Evolutionary conservation across 2,329 filamentous ascomycete genomes (phyloP).

Genomic region (Aspergillus sojae): DNA sequence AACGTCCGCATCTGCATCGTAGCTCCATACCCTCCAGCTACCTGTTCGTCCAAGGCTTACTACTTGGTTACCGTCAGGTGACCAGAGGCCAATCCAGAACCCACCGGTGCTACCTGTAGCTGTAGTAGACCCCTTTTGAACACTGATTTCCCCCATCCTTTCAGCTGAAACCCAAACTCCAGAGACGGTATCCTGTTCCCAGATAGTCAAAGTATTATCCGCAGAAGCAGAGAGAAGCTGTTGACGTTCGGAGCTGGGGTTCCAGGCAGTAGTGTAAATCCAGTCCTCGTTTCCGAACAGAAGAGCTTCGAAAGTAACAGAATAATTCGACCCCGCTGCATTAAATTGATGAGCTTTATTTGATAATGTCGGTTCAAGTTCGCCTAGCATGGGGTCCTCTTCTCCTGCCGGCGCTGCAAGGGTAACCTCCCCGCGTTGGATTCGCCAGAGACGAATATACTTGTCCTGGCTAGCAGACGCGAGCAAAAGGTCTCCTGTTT

Average conservation of each 20-base stretch:
- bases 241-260: slow-evolving; percentile 56
- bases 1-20: slow-evolving; percentile 60
- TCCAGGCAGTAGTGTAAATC: slow-evolving; percentile 90
- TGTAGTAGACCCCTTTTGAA: slow-evolving; percentile 92
- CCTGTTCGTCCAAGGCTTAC: slow-evolving; percentile 87
- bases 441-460: slow-evolving; percentile 90
- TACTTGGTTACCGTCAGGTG: slow-evolving; percentile 72
- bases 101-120: slow-evolving; percentile 94
- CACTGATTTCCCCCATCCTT: slow-evolving; percentile 87
- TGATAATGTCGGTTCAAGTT: slow-evolving; percentile 69
- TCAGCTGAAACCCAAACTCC: slow-evolving; percentile 90
- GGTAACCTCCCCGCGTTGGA: slow-evolving; percentile 71
- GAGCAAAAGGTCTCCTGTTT: slow-evolving; percentile 71
- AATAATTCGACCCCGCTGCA: slow-evolving; percentile 65
- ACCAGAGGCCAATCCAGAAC: slow-evolving; percentile 96
- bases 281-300: slow-evolving; percentile 96
- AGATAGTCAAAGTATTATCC: slow-evolving; percentile 91
- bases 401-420: slow-evolving; percentile 50
- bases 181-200: slow-evolving; percentile 80
- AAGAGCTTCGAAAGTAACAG: slow-evolving; percentile 89
- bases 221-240: slow-evolving; percentile 88
- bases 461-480: slow-evolving; percentile 97
- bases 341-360: slow-evolving; percentile 86
- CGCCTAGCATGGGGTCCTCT: slow-evolving; percentile 40
- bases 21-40: slow-evolving; percentile 86